phyloP scores from a whole-genome alignment of 768 basidiomycete genomes.

The Lactarius pseudohatsudake region DNA sequence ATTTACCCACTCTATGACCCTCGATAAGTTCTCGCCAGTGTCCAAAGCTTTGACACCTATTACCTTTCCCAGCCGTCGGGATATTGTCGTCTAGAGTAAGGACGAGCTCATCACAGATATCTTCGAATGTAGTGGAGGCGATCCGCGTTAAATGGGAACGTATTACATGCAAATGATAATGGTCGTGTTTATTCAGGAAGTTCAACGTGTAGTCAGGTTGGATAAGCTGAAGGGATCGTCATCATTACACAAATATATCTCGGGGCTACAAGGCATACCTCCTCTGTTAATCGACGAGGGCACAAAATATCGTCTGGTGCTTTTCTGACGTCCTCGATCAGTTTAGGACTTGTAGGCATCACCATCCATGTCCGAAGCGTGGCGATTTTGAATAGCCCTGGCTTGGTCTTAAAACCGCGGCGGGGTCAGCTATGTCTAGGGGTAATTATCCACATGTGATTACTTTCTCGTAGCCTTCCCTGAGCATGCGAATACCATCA shows the following conservation, averaged over 20 bases:
- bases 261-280: too few species aligned
- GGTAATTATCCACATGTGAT: too few species aligned
- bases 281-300: conserved; percentile 23
- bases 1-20: conserved; percentile 32
- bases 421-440: too few species aligned
- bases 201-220: conserved; percentile 42
- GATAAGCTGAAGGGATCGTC: conserved; percentile 31
- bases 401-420: too few species aligned
- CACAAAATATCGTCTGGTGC: conserved; percentile 50
- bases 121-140: background rate
- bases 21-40: conserved; percentile 30
- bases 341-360: background rate
- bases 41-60: background rate
- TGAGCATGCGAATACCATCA: too few species aligned
- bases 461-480: too few species aligned
- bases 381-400: too few species aligned
- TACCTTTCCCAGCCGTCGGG: conserved; percentile 29
- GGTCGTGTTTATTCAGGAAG: too few species aligned
- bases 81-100: conserved; percentile 36
- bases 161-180: too few species aligned
- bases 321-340: conserved; percentile 52
- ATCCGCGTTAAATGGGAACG: too few species aligned
- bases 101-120: conserved; percentile 33
- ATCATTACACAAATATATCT: too few species aligned
- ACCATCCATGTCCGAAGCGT: too few species aligned